Evolutionary conservation across 768 basidiomycete species (phyloP).

Genomic region (Mycena rosella): DNA sequence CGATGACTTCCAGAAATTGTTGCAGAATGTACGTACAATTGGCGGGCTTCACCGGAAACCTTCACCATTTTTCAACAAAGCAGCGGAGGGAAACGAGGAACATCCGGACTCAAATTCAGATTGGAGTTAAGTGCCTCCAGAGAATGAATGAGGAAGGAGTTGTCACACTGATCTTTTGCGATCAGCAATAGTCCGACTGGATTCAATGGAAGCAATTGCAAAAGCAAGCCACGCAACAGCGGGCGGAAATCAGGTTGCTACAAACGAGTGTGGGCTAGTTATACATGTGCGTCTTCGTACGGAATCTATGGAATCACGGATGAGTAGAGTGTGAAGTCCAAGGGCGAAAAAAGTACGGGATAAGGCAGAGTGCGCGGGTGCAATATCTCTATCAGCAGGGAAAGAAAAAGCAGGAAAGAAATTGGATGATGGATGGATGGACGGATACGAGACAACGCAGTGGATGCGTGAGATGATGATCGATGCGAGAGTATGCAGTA

Average conservation of each 20-base stretch:
- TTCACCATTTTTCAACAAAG: no score
- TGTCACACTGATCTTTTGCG: no score
- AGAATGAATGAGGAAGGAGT: no score
- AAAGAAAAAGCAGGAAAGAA: constrained; percentile 19
- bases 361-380: no score
- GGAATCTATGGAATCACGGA: background rate
- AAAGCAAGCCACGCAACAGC: background rate
- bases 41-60: no score
- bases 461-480: constrained; percentile 6
- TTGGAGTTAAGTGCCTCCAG: no score
- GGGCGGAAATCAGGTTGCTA: constrained; percentile 1
- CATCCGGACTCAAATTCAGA: no score
- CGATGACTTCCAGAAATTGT: no score
- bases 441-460: constrained; percentile 12
- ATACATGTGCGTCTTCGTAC: constrained; percentile 7
- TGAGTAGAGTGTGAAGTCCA: background rate
- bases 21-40: no score
- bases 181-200: no score
- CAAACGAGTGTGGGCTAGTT: constrained; percentile 6
- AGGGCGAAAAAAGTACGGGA: background rate
- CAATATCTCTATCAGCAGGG: constrained; percentile 5
- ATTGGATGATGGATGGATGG: no score
- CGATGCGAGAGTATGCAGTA: constrained; percentile 1
- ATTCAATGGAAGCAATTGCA: background rate
- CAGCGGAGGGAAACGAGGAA: no score